Base-by-base conservation (phyloP, 192 early-diverging fungal species). In the Entomortierella chlamydospora region DNA sequence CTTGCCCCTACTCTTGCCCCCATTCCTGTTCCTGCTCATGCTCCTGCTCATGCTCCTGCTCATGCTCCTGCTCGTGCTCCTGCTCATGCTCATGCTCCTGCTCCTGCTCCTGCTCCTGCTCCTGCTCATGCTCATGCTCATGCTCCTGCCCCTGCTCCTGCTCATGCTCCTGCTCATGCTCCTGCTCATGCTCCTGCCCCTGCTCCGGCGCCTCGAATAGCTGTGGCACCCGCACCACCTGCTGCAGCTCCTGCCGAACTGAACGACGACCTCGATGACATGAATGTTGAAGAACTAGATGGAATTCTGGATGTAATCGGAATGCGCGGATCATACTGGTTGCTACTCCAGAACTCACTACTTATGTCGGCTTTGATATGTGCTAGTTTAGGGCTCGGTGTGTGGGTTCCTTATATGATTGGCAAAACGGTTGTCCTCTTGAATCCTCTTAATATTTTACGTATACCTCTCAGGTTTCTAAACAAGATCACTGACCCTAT, bases 301-400 rank as follows among this genome's bases (percentile, higher is more conserved):
- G 92, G 90, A 7, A 82, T 94, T n/a, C 71, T 97, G 34, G 97
- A 97, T 56, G 90, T 95, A 17, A 86, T 98, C 51, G 97, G 97
- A 13, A 88, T 99, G 73, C 87, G 92, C 9, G 97, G 97, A 0
- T 93, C 96, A 20, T 64, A 92, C 22, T 85, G 90, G 73, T 85
- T 92, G 60, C 70, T 97, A 0, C 50, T 92, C 13, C 94, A 96
- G 70, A 94, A 96, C 73, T 93, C 94, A 54, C 85, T 91, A 13
- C 86, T 97, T n/a, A 94, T 96, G 43, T 61, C 92, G 11, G 67
- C 94, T 15, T 73, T 97, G 66, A 91, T 97, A 17, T 74, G 88
- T 23, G 83, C 91, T 45, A 91, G 93, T 26, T 68, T 99, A 45
- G 89, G 87, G 31, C 81, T 88, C 28, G 91, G 92, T 1, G 84